phyloP scores from a whole-genome alignment of 2,329 filamentous ascomycete genomes.

The Cladophialophora yegresii region DNA sequence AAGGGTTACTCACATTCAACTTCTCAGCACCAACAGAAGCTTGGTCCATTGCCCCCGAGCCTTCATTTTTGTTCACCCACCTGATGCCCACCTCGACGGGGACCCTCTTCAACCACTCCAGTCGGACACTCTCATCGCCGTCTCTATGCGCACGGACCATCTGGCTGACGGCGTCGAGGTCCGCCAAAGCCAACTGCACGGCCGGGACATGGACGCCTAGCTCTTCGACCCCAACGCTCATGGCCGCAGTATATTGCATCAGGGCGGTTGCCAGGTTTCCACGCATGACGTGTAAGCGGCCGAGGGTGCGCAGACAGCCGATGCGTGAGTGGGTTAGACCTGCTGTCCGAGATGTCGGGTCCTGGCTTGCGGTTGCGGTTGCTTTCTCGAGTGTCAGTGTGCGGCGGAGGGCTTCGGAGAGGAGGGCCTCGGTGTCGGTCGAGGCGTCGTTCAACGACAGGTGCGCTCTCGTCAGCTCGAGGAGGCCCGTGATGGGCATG shows the following conservation, averaged over 20 bases:
- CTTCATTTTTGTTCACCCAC: neutral
- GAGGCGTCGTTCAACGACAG: conserved; percentile 4
- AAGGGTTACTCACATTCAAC: too few relatives aligned
- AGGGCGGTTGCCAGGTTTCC: conserved; percentile 13
- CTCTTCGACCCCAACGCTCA: conserved; percentile 17
- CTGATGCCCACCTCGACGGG: neutral
- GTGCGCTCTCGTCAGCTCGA: conserved; percentile 22
- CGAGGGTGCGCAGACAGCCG: conserved; percentile 24
- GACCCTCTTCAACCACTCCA: neutral
- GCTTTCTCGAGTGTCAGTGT: conserved; percentile 9
- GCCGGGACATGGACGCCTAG: conserved; percentile 17
- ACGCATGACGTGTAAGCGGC: conserved; percentile 17
- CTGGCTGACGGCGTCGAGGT: conserved; percentile 13
- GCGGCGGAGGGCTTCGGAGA: conserved; percentile 15
- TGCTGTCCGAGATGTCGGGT: neutral
- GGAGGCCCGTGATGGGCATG: conserved; percentile 20
- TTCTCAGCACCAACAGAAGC: neutral
- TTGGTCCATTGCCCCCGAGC: neutral
- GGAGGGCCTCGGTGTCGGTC: conserved; percentile 8
- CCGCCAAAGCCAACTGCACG: conserved; percentile 19
- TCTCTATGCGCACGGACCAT: conserved; percentile 1
- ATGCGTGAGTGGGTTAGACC: conserved; percentile 14
- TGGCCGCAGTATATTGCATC: conserved; percentile 18
- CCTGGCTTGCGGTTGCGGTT: neutral
- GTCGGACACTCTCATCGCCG: neutral